These are phyloP conservation scores for Fragaria vesca DNA, from an alignment of 306 rosid species.

Conservation along the genomic window DNA sequence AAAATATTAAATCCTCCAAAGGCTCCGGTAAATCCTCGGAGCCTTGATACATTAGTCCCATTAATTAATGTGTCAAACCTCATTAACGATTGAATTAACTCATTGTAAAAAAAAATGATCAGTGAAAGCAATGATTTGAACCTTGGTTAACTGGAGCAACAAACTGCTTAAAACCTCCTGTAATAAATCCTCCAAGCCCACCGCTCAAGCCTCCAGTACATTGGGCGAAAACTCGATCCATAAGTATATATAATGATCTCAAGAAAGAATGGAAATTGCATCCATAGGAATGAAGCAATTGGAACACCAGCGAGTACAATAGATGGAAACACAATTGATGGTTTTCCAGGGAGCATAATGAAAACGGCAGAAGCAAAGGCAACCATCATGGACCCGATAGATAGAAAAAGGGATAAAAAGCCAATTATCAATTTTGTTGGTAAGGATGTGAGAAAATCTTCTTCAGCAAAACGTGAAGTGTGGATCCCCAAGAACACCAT, in stretches of 20 bases:
- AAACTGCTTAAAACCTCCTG: too few species aligned
- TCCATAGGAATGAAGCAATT: neutral
- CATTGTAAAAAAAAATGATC: too few species aligned
- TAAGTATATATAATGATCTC: constrained; percentile 30
- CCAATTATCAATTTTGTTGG: constrained; percentile 37
- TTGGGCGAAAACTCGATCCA: neutral
- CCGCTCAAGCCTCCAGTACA: too few species aligned
- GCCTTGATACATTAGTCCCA: too few species aligned
- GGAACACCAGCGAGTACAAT: constrained; percentile 22
- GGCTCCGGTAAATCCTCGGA: too few species aligned
- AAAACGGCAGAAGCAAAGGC: constrained; percentile 36
- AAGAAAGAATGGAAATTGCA: neutral
- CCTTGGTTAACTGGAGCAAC: too few species aligned
- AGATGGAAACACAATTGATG: constrained; percentile 18
- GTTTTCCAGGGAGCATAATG: constrained; percentile 11
- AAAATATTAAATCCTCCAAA: too few species aligned
- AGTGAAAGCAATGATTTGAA: too few species aligned
- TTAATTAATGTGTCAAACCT: too few species aligned
- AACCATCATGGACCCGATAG: constrained; percentile 39
- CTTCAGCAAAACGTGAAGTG: neutral
- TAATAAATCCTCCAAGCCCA: too few species aligned
- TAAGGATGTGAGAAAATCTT: constrained; percentile 28
- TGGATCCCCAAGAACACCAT: neutral
- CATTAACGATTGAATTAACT: too few species aligned
- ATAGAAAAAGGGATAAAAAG: constrained; percentile 25